Percentiles rank a stretch among this genome's conserved stretches.
These are phyloP conservation scores for Colletotrichum horii DNA, from an alignment of 2,329 filamentous ascomycete species.

Conservation along the genomic window DNA sequence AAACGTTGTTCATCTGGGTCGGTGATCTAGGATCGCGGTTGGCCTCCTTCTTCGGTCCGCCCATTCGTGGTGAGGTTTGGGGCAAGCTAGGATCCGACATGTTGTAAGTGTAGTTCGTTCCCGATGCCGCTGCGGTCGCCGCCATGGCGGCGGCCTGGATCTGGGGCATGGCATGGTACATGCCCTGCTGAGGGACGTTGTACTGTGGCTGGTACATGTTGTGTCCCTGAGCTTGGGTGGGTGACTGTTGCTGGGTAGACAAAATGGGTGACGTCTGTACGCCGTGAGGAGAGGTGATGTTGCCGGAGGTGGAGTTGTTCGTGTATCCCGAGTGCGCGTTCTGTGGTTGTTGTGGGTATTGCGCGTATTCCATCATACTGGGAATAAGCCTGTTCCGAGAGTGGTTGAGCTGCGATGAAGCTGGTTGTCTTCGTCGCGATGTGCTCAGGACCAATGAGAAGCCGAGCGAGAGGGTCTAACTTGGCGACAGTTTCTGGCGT, in stretches of 20 bases:
- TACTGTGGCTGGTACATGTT: constrained; percentile 84
- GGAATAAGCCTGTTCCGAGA: constrained; percentile 21
- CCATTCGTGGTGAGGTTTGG: constrained; percentile 80
- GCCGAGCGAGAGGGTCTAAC: not conserved
- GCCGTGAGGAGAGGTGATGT: constrained; percentile 74
- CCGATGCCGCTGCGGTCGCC: constrained; percentile 87
- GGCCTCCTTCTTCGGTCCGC: constrained; percentile 71
- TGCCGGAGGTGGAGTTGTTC: constrained; percentile 58
- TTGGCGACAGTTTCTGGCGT: not conserved
- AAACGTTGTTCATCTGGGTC: constrained; percentile 68
- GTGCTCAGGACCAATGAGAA: constrained; percentile 12
- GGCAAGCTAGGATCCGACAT: constrained; percentile 71
- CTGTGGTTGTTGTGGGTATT: constrained; percentile 74
- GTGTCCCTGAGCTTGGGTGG: constrained; percentile 64
- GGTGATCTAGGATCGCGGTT: constrained; percentile 77
- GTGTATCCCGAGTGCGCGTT: constrained; percentile 70
- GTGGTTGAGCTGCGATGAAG: constrained; percentile 14
- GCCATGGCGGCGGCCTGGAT: constrained; percentile 94
- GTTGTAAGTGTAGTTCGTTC: constrained; percentile 77
- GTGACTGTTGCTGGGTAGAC: constrained; percentile 74
- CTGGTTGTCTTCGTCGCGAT: constrained; percentile 33
- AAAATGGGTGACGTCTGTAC: constrained; percentile 82
- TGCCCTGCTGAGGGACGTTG: constrained; percentile 72
- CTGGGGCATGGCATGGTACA: constrained; percentile 84
- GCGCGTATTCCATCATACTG: constrained; percentile 76